Conservation (phyloP, 805 yeast species). For the Komagataella ulmi region DNA sequence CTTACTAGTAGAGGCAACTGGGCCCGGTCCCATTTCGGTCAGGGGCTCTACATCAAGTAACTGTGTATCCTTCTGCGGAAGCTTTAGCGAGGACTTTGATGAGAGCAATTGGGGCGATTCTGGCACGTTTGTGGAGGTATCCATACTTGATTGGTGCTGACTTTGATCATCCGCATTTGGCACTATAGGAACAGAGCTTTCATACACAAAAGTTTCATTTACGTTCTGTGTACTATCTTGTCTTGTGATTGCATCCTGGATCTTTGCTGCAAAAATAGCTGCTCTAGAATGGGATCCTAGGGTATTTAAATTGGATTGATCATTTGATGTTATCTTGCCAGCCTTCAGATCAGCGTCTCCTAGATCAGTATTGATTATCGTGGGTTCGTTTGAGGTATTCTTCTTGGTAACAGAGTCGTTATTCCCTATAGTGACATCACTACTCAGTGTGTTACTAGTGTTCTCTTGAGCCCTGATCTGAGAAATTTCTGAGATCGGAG, state of each 20-base stretch:
- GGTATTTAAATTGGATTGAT: neutral
- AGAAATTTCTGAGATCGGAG: constrained; percentile 1
- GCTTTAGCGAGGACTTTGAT: neutral
- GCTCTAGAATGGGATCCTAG: constrained; percentile 52
- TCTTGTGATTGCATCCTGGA: constrained; percentile 80
- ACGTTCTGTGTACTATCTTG: constrained; percentile 40
- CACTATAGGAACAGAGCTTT: constrained; percentile 20
- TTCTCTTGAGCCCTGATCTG: constrained; percentile 1
- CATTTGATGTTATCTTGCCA: neutral
- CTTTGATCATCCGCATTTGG: constrained; percentile 11
- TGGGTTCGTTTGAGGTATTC: neutral
- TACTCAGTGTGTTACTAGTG: constrained; percentile 12
- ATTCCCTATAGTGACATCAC: constrained; percentile 4
- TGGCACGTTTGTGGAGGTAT: neutral
- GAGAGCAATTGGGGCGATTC: neutral
- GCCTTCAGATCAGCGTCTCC: neutral
- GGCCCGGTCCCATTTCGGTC: neutral
- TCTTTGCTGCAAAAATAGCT: constrained; percentile 86
- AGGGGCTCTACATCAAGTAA: neutral
- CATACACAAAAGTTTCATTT: constrained; percentile 95
- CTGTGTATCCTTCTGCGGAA: neutral
- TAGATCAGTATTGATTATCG: neutral
- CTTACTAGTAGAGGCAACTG: constrained; percentile 1
- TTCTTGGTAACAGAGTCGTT: neutral
- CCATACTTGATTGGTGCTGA: neutral